phyloP scores from a whole-genome alignment of 2,329 filamentous ascomycete species.

The Epichloe coenophiala region DNA sequence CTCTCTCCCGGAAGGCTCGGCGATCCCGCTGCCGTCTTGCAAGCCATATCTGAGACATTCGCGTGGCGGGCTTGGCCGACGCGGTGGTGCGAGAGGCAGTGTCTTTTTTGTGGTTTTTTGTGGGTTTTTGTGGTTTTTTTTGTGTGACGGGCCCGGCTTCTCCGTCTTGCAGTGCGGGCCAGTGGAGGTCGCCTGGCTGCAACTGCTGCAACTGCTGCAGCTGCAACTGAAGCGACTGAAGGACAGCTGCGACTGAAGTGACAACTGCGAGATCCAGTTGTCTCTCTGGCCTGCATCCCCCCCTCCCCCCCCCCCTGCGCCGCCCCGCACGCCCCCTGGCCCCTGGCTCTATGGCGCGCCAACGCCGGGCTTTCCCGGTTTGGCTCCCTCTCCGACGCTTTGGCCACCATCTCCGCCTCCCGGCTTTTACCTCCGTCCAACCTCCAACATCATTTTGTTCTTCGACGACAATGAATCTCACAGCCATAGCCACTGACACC shows the following conservation, averaged over 20 bases:
- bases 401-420: neutral
- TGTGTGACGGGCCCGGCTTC: neutral
- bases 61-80: neutral
- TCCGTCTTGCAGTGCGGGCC: too few species aligned
- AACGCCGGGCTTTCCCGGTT: neutral
- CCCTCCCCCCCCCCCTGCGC: too few species aligned
- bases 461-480: neutral
- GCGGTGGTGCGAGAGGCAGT: neutral
- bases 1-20: neutral
- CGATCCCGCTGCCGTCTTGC: constrained; percentile 5
- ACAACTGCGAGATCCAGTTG: neutral
- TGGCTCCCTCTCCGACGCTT: neutral
- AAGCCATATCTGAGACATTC: constrained; percentile 5
- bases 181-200: too few species aligned
- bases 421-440: neutral
- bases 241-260: too few species aligned
- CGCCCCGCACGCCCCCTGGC: neutral
- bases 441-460: neutral
- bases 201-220: too few species aligned
- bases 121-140: too few species aligned
- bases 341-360: neutral
- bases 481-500: constrained; percentile 21
- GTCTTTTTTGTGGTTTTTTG: too few species aligned
- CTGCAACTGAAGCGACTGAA: too few species aligned
- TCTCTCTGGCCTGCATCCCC: too few species aligned